Conservation (phyloP, 2,329 filamentous ascomycete genomes). For the Massarina eburnea region DNA sequence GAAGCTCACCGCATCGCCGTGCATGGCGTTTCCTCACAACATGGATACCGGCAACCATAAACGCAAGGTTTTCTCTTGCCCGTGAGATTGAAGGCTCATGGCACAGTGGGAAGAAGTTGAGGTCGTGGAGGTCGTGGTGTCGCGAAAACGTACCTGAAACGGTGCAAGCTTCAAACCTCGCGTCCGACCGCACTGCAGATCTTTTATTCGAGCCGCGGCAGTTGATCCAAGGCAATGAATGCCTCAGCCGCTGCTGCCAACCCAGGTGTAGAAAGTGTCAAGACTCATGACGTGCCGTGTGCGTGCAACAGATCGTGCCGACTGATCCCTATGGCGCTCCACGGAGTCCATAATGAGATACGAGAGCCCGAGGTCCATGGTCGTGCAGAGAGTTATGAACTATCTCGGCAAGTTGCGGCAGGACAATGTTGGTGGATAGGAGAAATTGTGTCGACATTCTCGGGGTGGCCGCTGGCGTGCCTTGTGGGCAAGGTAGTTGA, state of each 20-base stretch:
- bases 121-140: conserved; percentile 1
- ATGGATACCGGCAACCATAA: not conserved
- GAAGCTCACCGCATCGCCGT: too few relatives aligned
- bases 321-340: not conserved
- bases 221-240: conserved; percentile 12
- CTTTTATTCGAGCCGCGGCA: conserved; percentile 16
- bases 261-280: conserved; percentile 5
- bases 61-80: not conserved
- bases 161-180: conserved; percentile 8
- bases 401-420: not conserved
- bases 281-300: conserved; percentile 2
- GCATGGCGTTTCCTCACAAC: not conserved
- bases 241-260: conserved; percentile 13
- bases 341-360: not conserved
- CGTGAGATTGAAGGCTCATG: conserved; percentile 7
- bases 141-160: conserved; percentile 17
- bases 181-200: conserved; percentile 12
- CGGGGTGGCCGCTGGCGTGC: too few relatives aligned
- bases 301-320: not conserved
- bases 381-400: not conserved
- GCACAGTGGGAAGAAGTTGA: not conserved
- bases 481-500: too few relatives aligned
- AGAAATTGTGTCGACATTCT: too few relatives aligned
- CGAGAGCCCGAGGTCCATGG: not conserved
- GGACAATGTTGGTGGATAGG: too few relatives aligned